Evolutionary conservation across 2,329 filamentous ascomycete genomes (phyloP).

Genomic region (Didymella pomorum): DNA sequence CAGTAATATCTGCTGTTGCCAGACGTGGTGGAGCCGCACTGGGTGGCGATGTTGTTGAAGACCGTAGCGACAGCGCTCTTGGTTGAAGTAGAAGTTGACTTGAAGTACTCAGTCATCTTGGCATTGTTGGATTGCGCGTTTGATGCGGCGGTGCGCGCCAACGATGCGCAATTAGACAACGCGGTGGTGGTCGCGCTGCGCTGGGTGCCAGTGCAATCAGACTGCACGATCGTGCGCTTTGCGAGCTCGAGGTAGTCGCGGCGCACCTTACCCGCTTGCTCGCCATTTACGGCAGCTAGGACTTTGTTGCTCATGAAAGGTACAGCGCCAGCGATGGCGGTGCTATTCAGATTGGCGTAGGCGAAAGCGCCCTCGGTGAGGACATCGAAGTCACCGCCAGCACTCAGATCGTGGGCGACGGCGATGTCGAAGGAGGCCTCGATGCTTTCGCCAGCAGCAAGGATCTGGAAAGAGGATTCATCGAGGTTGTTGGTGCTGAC

Average conservation of each 20-base stretch:
- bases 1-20: slow-evolving; percentile 66
- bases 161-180: slow-evolving; percentile 60
- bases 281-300: slow-evolving; percentile 63
- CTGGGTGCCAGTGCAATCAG: slow-evolving; percentile 61
- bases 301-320: slow-evolving; percentile 66
- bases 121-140: slow-evolving; percentile 60
- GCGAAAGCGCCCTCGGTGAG: slow-evolving; percentile 64
- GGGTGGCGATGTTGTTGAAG: slow-evolving; percentile 61
- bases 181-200: slow-evolving; percentile 57
- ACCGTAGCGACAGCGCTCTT: slow-evolving; percentile 60
- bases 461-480: slow-evolving; percentile 60
- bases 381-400: slow-evolving; percentile 62
- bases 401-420: slow-evolving; percentile 60
- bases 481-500: slow-evolving; percentile 55
- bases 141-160: slow-evolving; percentile 61
- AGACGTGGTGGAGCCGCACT: slow-evolving; percentile 61
- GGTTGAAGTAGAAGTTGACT: slow-evolving; percentile 57
- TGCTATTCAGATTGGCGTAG: slow-evolving; percentile 61
- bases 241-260: slow-evolving; percentile 54
- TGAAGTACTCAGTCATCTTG: slow-evolving; percentile 69
- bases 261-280: slow-evolving; percentile 59
- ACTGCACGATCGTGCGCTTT: slow-evolving; percentile 63
- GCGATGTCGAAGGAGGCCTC: slow-evolving; percentile 63
- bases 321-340: slow-evolving; percentile 57
- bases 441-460: slow-evolving; percentile 57